Evolutionary conservation across 176 grass and related monocot species (phyloP).

Genomic region (Carex kokanica): DNA sequence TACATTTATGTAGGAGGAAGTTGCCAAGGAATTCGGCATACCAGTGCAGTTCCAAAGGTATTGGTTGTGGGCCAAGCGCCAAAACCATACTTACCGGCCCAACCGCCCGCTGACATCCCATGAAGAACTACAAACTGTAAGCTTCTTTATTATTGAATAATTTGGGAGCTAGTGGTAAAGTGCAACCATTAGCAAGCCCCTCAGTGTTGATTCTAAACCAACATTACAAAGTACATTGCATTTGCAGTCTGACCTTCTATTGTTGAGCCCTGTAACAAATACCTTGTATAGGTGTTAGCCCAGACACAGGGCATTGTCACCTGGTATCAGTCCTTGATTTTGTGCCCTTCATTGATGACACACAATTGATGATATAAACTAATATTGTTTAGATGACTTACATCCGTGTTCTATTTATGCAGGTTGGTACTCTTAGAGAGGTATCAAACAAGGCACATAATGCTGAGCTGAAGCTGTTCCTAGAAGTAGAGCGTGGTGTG

Average conservation of each 20-base stretch:
- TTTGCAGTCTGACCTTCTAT: background rate
- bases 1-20: constrained; percentile 55
- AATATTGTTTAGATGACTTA: background rate
- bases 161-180: background rate
- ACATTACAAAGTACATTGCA: background rate
- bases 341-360: background rate
- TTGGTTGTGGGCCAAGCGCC: constrained; percentile 96
- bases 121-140: constrained; percentile 80
- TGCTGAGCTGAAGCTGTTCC: constrained; percentile 82
- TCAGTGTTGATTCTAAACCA: background rate
- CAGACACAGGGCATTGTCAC: background rate
- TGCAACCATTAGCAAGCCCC: background rate
- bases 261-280: background rate
- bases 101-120: constrained; percentile 63
- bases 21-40: constrained; percentile 87
- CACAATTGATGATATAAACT: background rate
- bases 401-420: constrained; percentile 17
- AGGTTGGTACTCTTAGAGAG: constrained; percentile 88
- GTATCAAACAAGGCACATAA: constrained; percentile 94
- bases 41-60: constrained; percentile 90
- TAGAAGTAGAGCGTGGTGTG: constrained; percentile 74
- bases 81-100: constrained; percentile 95
- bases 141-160: constrained; percentile 20
- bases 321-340: background rate
- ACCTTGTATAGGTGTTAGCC: background rate